These are phyloP conservation scores for Oenanthe javanica DNA, from an alignment of 140 eudicot genomes.

Conservation along the genomic window DNA sequence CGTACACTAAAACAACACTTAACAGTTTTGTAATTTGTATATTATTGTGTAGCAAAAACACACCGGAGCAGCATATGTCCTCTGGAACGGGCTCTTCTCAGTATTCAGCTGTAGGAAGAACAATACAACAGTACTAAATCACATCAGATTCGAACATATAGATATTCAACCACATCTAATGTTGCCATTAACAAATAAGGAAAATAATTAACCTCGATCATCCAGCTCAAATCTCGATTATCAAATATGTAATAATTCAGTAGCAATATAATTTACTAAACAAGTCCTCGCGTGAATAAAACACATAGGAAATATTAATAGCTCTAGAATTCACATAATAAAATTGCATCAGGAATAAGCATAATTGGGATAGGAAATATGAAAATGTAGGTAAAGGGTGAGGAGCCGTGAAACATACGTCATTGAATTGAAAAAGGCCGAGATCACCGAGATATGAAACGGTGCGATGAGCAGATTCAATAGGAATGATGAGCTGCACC, in stretches of 20 bases:
- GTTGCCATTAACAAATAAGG: background rate
- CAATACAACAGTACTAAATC: background rate
- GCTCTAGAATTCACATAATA: too few species aligned
- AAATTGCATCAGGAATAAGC: too few species aligned
- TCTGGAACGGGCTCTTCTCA: conserved; percentile 90
- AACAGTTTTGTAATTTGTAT: background rate
- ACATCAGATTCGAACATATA: too few species aligned
- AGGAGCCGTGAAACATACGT: conserved; percentile 32
- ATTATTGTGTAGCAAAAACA: conserved; percentile 4
- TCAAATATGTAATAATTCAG: background rate
- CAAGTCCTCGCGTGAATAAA: too few species aligned
- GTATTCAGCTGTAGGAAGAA: conserved; percentile 47
- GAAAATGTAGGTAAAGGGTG: too few species aligned
- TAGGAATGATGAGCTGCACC: conserved; percentile 66
- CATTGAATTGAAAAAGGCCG: conserved; percentile 78
- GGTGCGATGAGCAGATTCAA: conserved; percentile 74
- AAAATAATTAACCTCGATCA: background rate
- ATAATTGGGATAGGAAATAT: too few species aligned
- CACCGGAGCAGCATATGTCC: conserved; percentile 88
- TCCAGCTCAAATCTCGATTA: background rate
- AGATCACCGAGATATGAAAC: conserved; percentile 86
- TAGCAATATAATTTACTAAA: background rate
- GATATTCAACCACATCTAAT: background rate
- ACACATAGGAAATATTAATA: too few species aligned
- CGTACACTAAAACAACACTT: background rate